Evolutionary conservation across 208 protist species (phyloP).

Genomic region (Novymonas esmeraldas): DNA sequence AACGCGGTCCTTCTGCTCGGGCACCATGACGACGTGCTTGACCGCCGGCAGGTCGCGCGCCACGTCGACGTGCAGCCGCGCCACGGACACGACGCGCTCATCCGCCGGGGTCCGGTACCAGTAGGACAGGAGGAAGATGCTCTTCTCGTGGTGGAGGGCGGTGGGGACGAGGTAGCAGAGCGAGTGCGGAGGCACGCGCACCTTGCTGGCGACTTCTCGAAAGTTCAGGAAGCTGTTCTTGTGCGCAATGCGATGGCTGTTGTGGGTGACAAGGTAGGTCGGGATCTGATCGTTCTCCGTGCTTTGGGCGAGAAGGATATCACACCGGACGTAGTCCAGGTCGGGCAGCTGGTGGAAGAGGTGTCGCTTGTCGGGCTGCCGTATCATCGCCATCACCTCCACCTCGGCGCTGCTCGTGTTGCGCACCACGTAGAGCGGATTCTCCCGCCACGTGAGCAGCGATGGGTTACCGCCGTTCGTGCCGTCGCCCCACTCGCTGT

Average conservation of each 20-base stretch:
- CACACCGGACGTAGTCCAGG: constrained; percentile 68
- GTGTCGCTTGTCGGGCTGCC: constrained; percentile 77
- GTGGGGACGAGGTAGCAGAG: constrained; percentile 78
- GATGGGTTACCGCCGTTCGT: constrained; percentile 77
- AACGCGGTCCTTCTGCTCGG: constrained; percentile 51
- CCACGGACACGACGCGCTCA: constrained; percentile 34
- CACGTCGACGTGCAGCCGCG: constrained; percentile 49
- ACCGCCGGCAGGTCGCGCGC: constrained; percentile 63
- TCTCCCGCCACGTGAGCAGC: constrained; percentile 68
- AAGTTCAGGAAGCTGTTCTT: constrained; percentile 65
- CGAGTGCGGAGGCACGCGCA: constrained; percentile 57
- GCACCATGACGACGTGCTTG: constrained; percentile 52
- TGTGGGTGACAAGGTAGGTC: constrained; percentile 78
- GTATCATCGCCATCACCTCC: constrained; percentile 67
- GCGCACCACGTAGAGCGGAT: constrained; percentile 66
- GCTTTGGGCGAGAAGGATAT: constrained; percentile 57
- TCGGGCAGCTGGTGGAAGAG: constrained; percentile 58
- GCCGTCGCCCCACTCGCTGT: constrained; percentile 71
- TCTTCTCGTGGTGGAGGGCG: constrained; percentile 70
- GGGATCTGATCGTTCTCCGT: constrained; percentile 39
- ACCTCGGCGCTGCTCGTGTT: constrained; percentile 44
- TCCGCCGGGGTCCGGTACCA: constrained; percentile 53
- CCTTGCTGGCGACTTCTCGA: constrained; percentile 61
- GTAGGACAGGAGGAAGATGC: constrained; percentile 78
- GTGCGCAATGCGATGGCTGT: constrained; percentile 77